Evolutionary conservation across 768 basidiomycete species (phyloP).

Genomic region (Pleurotus pulmonarius): DNA sequence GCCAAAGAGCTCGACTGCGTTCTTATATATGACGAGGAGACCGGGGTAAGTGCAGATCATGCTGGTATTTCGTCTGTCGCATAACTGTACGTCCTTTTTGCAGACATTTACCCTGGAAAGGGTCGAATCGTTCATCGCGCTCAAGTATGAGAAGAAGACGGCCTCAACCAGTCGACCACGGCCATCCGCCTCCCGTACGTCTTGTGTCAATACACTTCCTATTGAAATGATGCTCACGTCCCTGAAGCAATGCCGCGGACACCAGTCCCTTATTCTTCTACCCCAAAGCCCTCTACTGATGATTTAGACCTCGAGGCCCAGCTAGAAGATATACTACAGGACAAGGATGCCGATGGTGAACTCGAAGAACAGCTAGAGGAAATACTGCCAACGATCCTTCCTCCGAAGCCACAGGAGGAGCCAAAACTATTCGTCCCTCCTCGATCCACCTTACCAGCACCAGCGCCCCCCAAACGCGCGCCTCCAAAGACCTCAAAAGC

Average conservation of each 20-base stretch:
- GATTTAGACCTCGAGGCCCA: constrained; percentile 19
- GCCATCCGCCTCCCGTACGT: constrained; percentile 31
- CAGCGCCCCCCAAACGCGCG: constrained; percentile 29
- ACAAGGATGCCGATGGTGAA: constrained; percentile 21
- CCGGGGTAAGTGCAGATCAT: constrained; percentile 42
- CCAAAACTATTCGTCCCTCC: constrained; percentile 31
- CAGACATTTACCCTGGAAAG: constrained; percentile 76
- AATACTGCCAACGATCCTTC: constrained; percentile 24
- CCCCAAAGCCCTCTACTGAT: constrained; percentile 16
- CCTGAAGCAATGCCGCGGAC: constrained; percentile 18
- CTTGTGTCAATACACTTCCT: constrained; percentile 6
- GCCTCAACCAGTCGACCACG: constrained; percentile 16
- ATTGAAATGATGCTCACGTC: constrained; percentile 11
- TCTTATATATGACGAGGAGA: constrained; percentile 75
- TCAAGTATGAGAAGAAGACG: constrained; percentile 49
- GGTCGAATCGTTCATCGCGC: constrained; percentile 59
- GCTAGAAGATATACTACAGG: constrained; percentile 19
- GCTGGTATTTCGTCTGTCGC: not conserved
- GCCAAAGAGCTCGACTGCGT: constrained; percentile 75
- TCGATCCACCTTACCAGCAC: constrained; percentile 14
- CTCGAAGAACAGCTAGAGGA: constrained; percentile 43
- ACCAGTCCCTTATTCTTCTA: constrained; percentile 19
- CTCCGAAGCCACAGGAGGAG: constrained; percentile 25
- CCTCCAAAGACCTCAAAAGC: constrained; percentile 19
- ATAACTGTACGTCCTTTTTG: not conserved